A percentile compares a stretch with the other conserved stretches of the same genome.
Evolutionary conservation across 768 basidiomycete species (phyloP).

Genomic region (Boletus subcaerulescens): DNA sequence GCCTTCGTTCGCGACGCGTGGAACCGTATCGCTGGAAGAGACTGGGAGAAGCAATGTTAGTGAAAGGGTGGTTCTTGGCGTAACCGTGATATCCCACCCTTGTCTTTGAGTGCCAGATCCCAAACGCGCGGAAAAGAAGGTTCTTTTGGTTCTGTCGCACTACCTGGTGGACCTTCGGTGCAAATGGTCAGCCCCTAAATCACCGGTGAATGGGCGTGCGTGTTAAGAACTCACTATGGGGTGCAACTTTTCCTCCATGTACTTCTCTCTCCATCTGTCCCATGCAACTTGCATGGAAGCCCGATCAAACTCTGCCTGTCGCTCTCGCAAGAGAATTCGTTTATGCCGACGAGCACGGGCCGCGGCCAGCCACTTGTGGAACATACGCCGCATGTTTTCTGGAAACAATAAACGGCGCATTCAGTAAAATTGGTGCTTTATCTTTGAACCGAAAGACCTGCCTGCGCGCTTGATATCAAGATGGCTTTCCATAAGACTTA

Average conservation of each 20-base stretch:
- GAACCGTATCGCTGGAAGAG: slow-evolving; percentile 77
- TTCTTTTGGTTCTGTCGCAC: slow-evolving; percentile 57
- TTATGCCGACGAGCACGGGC: slow-evolving; percentile 62
- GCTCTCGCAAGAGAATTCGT: slow-evolving; percentile 54
- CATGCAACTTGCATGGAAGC: slow-evolving; percentile 53
- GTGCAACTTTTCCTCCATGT: slow-evolving; percentile 59
- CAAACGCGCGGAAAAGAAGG: slow-evolving; percentile 63
- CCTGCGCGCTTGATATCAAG: slow-evolving; percentile 79
- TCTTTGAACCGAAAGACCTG: slow-evolving; percentile 23
- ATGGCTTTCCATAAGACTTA: slow-evolving; percentile 82
- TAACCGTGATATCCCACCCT: slow-evolving; percentile 42
- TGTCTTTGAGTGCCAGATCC: slow-evolving; percentile 73
- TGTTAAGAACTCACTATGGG: slow-evolving; percentile 51
- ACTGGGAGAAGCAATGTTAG: slow-evolving; percentile 40
- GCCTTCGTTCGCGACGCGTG: slow-evolving; percentile 58
- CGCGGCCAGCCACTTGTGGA: slow-evolving; percentile 65
- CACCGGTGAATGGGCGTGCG: neutral
- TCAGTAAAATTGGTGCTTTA: neutral
- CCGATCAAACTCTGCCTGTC: slow-evolving; percentile 60
- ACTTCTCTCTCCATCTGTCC: slow-evolving; percentile 80
- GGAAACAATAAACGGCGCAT: neutral
- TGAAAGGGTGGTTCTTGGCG: neutral
- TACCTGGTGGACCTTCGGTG: slow-evolving; percentile 42
- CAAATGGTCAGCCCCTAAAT: slow-evolving; percentile 5
- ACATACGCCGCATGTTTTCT: slow-evolving; percentile 69